Evolutionary conservation across 768 basidiomycete genomes (phyloP), one percentile per base, ranked within the genome.

Genomic region (Boletus pseudopeckii): DNA sequence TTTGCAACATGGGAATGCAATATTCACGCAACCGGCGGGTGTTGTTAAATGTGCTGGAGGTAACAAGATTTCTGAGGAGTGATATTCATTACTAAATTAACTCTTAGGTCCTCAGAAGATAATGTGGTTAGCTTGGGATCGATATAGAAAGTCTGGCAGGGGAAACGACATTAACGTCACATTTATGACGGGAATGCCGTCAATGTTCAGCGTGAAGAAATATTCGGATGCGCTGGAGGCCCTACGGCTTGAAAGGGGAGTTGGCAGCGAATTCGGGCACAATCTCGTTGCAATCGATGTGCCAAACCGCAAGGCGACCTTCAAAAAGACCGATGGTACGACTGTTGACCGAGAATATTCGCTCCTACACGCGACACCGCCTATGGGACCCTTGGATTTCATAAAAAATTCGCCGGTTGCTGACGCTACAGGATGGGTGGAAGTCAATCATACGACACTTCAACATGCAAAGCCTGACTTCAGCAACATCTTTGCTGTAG

Each of bases 81-180:
- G 17, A 22, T 37, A 30, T 39, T 42, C 22, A 10, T 47, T 48
- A 18, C 59, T 62, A 5, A 56, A 39, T 30, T 34, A 20, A 34
- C n/a, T 37, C 39, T 20, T 59, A 90, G 88, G 86, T 15, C 88
- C 90, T 18, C 90, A 92, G 66, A 93, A 95, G 72, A 89, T 94
- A 50, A 93, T 96, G 90, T 96, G 92, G 92, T 92, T 93, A 89
- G 89, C 90, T 43, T 92, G 90, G 90, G 90, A 94, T 66, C 76
- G 84, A 45, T 92, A 80, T 68, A 77, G 79, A 52, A 77, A 70
- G 64, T 87, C 88, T 10, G 76, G 77, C 3, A 80, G 88, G 18
- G 67, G 73, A 15, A 75, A 79, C 45, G 76, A 80, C 45, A 78
- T 88, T 60, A 76, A 82, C 47, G 66, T 89, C 56, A 82, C 90